These are phyloP conservation scores for Sugiyamaella chiloensis DNA, from an alignment of 805 yeast genomes.

Conservation along the genomic window DNA sequence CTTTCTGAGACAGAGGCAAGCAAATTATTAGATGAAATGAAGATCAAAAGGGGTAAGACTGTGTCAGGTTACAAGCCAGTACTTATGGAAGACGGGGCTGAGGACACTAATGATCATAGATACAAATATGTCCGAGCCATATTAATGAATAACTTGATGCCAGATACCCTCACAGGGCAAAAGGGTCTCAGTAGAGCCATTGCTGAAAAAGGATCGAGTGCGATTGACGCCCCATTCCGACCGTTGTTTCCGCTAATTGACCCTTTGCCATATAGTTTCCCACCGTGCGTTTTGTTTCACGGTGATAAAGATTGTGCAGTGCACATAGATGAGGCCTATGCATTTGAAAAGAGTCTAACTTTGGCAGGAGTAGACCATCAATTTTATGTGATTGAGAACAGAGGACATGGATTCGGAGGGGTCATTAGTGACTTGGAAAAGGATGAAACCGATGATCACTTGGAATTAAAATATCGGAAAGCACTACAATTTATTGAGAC, in stretches of 20 bases:
- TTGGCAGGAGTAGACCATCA: constrained; percentile 1
- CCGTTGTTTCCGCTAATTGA: neutral
- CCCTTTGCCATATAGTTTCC: neutral
- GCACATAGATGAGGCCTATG: constrained; percentile 6
- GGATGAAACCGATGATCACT: neutral
- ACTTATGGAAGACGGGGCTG: constrained; percentile 1
- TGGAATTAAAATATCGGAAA: neutral
- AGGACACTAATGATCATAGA: constrained; percentile 1
- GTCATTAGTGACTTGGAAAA: neutral
- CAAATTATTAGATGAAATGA: neutral
- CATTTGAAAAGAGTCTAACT: neutral
- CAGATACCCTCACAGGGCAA: constrained; percentile 1
- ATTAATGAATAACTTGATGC: constrained; percentile 6
- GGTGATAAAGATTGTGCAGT: constrained; percentile 7
- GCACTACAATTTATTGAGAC: neutral
- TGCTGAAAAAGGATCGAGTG: neutral
- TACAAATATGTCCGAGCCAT: constrained; percentile 11
- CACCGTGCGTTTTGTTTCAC: constrained; percentile 3
- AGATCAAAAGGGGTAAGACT: neutral
- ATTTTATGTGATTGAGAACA: neutral
- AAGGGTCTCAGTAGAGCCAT: neutral
- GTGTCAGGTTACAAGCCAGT: constrained; percentile 5
- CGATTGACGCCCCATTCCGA: neutral
- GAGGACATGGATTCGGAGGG: constrained; percentile 7
- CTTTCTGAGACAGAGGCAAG: neutral